These are phyloP conservation scores for Kondoa subrosea DNA, from an alignment of 768 basidiomycete genomes.

Conservation along the genomic window DNA sequence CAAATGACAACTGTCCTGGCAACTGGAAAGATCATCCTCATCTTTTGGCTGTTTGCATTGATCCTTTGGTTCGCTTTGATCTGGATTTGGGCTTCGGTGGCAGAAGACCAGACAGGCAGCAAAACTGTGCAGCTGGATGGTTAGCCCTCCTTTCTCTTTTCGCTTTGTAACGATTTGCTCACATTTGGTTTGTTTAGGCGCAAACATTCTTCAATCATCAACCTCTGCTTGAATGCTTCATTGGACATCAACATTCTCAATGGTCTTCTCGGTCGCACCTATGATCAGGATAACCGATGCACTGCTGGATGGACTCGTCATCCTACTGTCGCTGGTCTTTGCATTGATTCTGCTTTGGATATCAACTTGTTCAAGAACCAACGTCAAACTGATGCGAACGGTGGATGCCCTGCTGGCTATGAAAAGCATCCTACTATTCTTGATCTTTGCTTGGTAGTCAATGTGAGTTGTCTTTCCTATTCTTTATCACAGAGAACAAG, in stretches of 20 bases:
- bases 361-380: neutral
- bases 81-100: neutral
- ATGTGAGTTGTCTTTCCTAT: neutral
- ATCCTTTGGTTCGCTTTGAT: neutral
- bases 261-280: neutral
- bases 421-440: neutral
- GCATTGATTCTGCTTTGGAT: conserved; percentile 4
- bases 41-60: conserved; percentile 5
- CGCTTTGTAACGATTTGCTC: neutral
- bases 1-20: neutral
- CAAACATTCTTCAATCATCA: conserved; percentile 5
- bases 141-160: neutral
- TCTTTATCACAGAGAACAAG: neutral
- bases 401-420: neutral
- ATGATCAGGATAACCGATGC: neutral
- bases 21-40: conserved; percentile 2
- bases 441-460: conserved; percentile 4
- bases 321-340: conserved; percentile 3
- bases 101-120: neutral
- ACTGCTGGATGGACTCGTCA: neutral
- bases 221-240: conserved; percentile 3
- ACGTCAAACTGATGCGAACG: neutral
- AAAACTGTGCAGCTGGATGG: neutral
- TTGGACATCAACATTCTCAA: neutral
- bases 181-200: neutral